Evolutionary conservation across 352 stramenopile genomes (phyloP).

Genomic region (Phytophthora constricta): DNA sequence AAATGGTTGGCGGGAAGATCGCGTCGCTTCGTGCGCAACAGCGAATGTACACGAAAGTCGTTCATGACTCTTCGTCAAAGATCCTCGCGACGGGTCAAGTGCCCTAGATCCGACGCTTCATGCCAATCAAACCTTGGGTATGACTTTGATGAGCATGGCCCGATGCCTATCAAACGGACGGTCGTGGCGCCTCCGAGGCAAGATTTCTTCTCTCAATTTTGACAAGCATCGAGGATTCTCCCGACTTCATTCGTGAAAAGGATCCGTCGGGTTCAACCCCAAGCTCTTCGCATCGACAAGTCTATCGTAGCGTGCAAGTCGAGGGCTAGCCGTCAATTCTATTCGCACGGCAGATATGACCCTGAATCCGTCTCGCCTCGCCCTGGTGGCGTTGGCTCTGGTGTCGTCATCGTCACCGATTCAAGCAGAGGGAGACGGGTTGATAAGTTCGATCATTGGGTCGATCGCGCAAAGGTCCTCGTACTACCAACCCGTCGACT

Average conservation of each 20-base stretch:
- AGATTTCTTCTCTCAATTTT: slow-evolving; percentile 19
- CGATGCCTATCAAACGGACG: slow-evolving; percentile 27
- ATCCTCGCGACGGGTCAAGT: too few species aligned
- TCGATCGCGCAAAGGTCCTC: neutral
- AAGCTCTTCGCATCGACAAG: slow-evolving; percentile 5
- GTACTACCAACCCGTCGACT: slow-evolving; percentile 17
- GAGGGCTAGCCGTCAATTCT: neutral
- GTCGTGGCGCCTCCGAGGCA: neutral
- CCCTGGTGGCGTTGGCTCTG: slow-evolving; percentile 14
- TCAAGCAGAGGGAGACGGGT: slow-evolving; percentile 13
- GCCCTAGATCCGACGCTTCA: slow-evolving; percentile 23
- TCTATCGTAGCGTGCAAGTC: slow-evolving; percentile 20
- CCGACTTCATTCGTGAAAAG: slow-evolving; percentile 22
- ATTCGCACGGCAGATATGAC: slow-evolving; percentile 12
- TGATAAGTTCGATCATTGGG: neutral
- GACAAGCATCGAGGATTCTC: slow-evolving; percentile 10
- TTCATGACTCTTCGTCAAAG: slow-evolving; percentile 2
- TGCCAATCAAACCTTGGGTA: slow-evolving; percentile 28
- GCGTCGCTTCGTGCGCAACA: neutral
- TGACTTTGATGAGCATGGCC: slow-evolving; percentile 18
- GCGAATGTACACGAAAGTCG: too few species aligned
- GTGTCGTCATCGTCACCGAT: neutral
- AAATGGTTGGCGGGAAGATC: slow-evolving; percentile 4
- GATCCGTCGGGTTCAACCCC: slow-evolving; percentile 7
- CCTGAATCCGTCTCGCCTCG: slow-evolving; percentile 7